Percentiles rank a stretch among this genome's conserved stretches.
Conservation (phyloP, 2,329 filamentous ascomycete species). For the Rugonectria rugulosa region DNA sequence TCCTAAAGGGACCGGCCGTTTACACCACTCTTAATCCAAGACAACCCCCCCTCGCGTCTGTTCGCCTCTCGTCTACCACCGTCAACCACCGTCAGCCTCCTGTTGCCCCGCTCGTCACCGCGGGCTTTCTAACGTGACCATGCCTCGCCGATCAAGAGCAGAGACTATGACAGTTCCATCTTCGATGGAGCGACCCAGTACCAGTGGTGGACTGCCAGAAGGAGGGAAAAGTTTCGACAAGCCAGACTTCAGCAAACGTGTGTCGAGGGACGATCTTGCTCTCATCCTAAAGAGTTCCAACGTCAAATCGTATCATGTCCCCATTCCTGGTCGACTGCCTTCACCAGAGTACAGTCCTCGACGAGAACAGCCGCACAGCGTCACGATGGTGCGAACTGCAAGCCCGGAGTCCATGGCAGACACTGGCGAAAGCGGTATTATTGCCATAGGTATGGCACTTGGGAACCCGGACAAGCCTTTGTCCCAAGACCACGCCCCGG, state of each 20-base stretch:
- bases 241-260: constrained; percentile 46
- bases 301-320: constrained; percentile 50
- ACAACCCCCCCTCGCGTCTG: constrained; percentile 26
- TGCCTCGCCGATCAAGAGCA: constrained; percentile 36
- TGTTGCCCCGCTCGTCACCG: constrained; percentile 18
- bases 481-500: constrained; percentile 28
- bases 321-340: constrained; percentile 50
- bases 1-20: constrained; percentile 27
- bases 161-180: constrained; percentile 34
- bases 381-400: constrained; percentile 47
- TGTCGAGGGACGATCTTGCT: constrained; percentile 54
- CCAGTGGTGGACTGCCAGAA: constrained; percentile 32
- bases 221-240: constrained; percentile 24
- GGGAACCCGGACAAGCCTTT: constrained; percentile 68
- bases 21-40: constrained; percentile 35
- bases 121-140: constrained; percentile 25
- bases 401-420: constrained; percentile 54
- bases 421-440: constrained; percentile 36
- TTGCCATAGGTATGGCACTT: constrained; percentile 75
- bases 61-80: constrained; percentile 30
- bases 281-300: constrained; percentile 41
- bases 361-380: constrained; percentile 38
- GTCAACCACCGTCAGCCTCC: constrained; percentile 25
- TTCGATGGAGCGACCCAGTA: constrained; percentile 32
- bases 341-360: constrained; percentile 53